A percentile compares a stretch with the other conserved stretches of the same genome.
These are phyloP conservation scores for Pezicula radicicola DNA, from an alignment of 2,329 filamentous ascomycete species.

Conservation along the genomic window DNA sequence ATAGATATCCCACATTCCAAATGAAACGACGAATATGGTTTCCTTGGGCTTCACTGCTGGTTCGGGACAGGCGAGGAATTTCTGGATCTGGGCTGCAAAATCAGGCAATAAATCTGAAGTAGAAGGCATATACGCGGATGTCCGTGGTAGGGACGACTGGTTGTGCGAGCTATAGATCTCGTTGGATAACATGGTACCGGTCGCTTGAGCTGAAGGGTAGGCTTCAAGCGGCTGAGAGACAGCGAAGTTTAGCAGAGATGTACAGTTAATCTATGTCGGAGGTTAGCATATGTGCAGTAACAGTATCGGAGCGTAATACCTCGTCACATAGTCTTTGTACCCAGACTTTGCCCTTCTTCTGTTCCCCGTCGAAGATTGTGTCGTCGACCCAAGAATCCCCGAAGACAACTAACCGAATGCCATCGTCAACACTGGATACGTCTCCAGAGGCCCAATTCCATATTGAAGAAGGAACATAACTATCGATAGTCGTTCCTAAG, in stretches of 20 bases:
- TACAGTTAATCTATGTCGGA: slow-evolving; percentile 22
- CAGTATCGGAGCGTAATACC: slow-evolving; percentile 11
- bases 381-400: slow-evolving; percentile 29
- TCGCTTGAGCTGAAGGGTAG: slow-evolving; percentile 16
- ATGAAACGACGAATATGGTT: slow-evolving; percentile 25
- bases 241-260: slow-evolving; percentile 24
- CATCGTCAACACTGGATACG: slow-evolving; percentile 2
- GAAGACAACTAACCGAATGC: slow-evolving; percentile 25
- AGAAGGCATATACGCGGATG: not conserved
- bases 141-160: not conserved
- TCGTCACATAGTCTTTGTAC: slow-evolving; percentile 19
- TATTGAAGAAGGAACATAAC: slow-evolving; percentile 7
- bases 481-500: slow-evolving; percentile 13
- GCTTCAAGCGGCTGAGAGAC: slow-evolving; percentile 18
- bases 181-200: slow-evolving; percentile 21
- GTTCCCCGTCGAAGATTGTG: too few relatives aligned
- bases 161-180: slow-evolving; percentile 12
- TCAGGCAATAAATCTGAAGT: slow-evolving; percentile 19
- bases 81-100: slow-evolving; percentile 22
- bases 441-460: slow-evolving; percentile 17
- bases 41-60: slow-evolving; percentile 8
- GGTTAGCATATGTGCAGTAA: not conserved
- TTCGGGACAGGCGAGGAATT: slow-evolving; percentile 19
- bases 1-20: slow-evolving; percentile 31
- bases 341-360: too few relatives aligned